A percentile compares a stretch with the other conserved stretches of the same genome.
Conservation (phyloP, 1,284 basidiomycete species). For the Austroboletus rostrupii region DNA sequence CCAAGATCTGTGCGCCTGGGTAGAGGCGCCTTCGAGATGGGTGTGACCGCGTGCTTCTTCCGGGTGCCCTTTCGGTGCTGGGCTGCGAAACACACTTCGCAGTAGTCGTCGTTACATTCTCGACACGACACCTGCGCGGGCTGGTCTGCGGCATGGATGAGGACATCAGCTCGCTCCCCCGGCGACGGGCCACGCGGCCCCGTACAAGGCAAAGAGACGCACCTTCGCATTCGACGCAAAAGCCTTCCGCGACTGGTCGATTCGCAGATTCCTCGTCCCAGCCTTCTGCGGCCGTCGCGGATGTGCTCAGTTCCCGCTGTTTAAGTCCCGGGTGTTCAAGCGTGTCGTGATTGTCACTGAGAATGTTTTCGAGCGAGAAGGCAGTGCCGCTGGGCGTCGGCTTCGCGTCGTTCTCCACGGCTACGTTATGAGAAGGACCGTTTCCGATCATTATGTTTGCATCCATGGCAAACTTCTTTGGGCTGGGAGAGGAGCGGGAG, state of each 20-base stretch:
- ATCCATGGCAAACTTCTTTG: conserved; percentile 6
- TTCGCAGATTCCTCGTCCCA: conserved; percentile 63
- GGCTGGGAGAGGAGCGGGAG: conserved; percentile 2
- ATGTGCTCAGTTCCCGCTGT: conserved; percentile 24
- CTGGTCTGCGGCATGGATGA: conserved; percentile 51
- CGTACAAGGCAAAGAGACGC: conserved; percentile 15
- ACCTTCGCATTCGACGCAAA: conserved; percentile 83
- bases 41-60: conserved; percentile 57
- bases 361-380: conserved; percentile 66
- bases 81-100: conserved; percentile 78
- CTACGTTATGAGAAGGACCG: conserved; percentile 14
- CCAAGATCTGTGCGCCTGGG: conserved; percentile 5
- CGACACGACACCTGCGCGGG: conserved; percentile 71
- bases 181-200: too few species aligned
- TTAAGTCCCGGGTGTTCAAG: conserved; percentile 50
- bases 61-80: conserved; percentile 77
- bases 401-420: conserved; percentile 5
- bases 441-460: conserved; percentile 20
- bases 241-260: conserved; percentile 54
- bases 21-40: conserved; percentile 33
- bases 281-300: conserved; percentile 37
- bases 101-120: conserved; percentile 66
- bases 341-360: conserved; percentile 54
- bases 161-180: too few species aligned
- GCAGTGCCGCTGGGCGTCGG: conserved; percentile 8